Conservation (phyloP, 2,329 filamentous ascomycete species). For the Biscogniauxia sp. region DNA sequence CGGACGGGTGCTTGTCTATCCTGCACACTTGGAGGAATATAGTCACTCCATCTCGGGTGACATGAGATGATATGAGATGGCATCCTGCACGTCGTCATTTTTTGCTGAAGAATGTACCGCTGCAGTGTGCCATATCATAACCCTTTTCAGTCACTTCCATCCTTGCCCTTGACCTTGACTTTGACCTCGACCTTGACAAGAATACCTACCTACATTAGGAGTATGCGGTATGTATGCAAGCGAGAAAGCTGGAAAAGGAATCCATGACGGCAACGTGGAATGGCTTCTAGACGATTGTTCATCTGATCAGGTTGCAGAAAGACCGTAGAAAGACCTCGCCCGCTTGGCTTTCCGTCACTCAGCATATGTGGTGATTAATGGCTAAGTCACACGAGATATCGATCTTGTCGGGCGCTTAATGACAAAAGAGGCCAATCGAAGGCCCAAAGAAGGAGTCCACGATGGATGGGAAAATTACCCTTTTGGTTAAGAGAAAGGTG, state of each 20-base stretch:
- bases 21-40: background rate
- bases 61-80: background rate
- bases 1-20: background rate
- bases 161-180: background rate
- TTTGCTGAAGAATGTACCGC: background rate
- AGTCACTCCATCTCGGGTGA: background rate
- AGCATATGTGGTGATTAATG: conserved; percentile 16
- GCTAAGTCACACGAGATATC: conserved; percentile 9
- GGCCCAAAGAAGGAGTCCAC: conserved; percentile 15
- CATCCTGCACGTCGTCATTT: background rate
- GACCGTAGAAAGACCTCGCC: background rate
- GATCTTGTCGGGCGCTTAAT: conserved; percentile 17
- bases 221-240: background rate
- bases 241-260: background rate
- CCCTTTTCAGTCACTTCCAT: background rate
- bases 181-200: background rate
- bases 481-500: conserved; percentile 15
- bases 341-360: conserved; percentile 10
- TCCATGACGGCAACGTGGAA: background rate
- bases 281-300: background rate
- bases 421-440: conserved; percentile 11
- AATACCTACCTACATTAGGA: background rate
- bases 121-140: background rate
- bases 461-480: conserved; percentile 12
- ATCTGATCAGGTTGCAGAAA: background rate